Conservation (phyloP, 2,329 filamentous ascomycete genomes). For the Colletotrichum shisoi region DNA sequence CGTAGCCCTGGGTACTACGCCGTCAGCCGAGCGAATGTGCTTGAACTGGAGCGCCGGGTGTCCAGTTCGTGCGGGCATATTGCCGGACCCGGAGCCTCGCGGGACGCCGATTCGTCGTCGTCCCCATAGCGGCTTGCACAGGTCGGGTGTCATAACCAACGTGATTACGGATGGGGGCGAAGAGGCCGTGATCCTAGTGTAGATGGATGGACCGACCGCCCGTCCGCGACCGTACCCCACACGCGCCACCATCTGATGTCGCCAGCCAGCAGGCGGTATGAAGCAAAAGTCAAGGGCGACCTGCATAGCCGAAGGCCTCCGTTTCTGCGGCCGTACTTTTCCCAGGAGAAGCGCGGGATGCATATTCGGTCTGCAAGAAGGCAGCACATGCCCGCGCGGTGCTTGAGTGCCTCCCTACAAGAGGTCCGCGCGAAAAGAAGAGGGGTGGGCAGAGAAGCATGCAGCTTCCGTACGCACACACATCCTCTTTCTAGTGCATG, state of each 20-base stretch:
- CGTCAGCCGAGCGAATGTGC: neutral
- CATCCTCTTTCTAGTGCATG: conserved; percentile 26
- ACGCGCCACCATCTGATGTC: conserved; percentile 38
- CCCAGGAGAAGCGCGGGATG: conserved; percentile 39
- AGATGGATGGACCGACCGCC: neutral
- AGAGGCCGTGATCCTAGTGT: conserved; percentile 12
- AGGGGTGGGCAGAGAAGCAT: conserved; percentile 15
- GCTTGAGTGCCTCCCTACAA: conserved; percentile 23
- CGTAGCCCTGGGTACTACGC: conserved; percentile 17
- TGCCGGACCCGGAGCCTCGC: conserved; percentile 10
- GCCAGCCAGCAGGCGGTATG: conserved; percentile 12
- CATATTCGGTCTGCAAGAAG: conserved; percentile 36
- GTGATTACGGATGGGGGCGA: conserved; percentile 5
- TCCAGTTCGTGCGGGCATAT: neutral
- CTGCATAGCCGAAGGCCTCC: conserved; percentile 53
- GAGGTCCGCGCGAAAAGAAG: conserved; percentile 16
- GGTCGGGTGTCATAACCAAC: conserved; percentile 6
- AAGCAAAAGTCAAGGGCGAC: conserved; percentile 35
- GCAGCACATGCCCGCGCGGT: conserved; percentile 26
- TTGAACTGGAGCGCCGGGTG: neutral
- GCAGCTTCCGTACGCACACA: conserved; percentile 25
- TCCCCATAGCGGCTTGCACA: conserved; percentile 1
- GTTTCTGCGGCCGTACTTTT: conserved; percentile 47
- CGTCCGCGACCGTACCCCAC: conserved; percentile 34
- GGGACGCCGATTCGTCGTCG: neutral